Evolutionary conservation across 2,329 filamentous ascomycete genomes (phyloP).

Genomic region (Rutstroemia sp.): DNA sequence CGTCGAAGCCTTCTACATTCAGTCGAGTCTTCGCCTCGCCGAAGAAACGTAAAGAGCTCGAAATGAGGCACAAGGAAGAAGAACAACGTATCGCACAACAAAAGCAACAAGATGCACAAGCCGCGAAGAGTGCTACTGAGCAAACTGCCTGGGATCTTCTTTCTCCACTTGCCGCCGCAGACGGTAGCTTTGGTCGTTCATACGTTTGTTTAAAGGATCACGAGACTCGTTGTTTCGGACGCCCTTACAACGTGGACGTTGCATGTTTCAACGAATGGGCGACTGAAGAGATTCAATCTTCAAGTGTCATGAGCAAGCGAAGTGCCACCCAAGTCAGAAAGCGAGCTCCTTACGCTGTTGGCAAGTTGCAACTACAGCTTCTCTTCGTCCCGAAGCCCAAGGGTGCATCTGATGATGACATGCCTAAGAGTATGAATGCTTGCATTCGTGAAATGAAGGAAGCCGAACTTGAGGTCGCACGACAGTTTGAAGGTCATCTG

Average conservation of each 20-base stretch:
- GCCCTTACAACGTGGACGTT: slow-evolving; percentile 80
- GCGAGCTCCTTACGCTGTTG: slow-evolving; percentile 91
- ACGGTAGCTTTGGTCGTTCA: slow-evolving; percentile 89
- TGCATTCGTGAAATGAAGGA: slow-evolving; percentile 90
- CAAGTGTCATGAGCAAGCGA: slow-evolving; percentile 92
- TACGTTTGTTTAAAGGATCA: slow-evolving; percentile 94
- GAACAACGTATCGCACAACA: slow-evolving; percentile 61
- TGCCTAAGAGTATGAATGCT: slow-evolving; percentile 99
- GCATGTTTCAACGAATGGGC: slow-evolving; percentile 99
- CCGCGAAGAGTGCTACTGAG: slow-evolving; percentile 53
- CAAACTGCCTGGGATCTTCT: slow-evolving; percentile 80
- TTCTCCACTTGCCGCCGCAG: slow-evolving; percentile 77
- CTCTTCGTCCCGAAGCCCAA: slow-evolving; percentile 92
- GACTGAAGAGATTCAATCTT: slow-evolving; percentile 73
- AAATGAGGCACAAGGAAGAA: slow-evolving; percentile 75
- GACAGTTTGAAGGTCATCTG: slow-evolving; percentile 79
- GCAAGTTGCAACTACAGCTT: slow-evolving; percentile 88
- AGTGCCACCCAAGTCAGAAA: slow-evolving; percentile 59
- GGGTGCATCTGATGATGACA: slow-evolving; percentile 81
- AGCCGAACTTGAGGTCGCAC: slow-evolving; percentile 70
- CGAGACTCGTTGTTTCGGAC: slow-evolving; percentile 79
- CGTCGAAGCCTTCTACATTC: slow-evolving; percentile 77
- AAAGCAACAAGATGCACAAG: slow-evolving; percentile 56
- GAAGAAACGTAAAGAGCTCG: slow-evolving; percentile 93
- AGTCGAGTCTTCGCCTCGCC: slow-evolving; percentile 89